Conservation (phyloP, 2,329 filamentous ascomycete genomes). For the Onygenales sp. region DNA sequence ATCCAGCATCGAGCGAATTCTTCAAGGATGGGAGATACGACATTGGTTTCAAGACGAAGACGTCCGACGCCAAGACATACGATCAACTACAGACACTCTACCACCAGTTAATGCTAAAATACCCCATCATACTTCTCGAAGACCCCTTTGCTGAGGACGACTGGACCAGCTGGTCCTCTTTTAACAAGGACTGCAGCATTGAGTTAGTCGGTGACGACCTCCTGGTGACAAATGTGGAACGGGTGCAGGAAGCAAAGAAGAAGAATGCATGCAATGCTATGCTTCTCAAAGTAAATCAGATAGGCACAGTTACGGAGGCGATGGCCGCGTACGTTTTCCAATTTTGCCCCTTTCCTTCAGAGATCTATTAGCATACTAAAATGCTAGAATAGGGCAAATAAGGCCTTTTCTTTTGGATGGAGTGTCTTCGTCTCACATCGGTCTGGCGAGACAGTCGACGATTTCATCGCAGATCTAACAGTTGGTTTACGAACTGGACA, state of each 20-base stretch:
- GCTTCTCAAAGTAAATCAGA: slow-evolving; percentile 36
- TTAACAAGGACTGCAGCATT: slow-evolving; percentile 21
- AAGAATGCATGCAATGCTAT: slow-evolving; percentile 32
- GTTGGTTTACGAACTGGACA: slow-evolving; percentile 32
- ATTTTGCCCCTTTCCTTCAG: not conserved
- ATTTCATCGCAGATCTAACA: slow-evolving; percentile 35
- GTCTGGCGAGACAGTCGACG: slow-evolving; percentile 35
- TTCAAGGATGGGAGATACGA: slow-evolving; percentile 26
- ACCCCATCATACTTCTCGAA: slow-evolving; percentile 32
- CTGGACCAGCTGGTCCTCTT: slow-evolving; percentile 28
- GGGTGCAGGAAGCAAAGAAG: slow-evolving; percentile 25
- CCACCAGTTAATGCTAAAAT: slow-evolving; percentile 21
- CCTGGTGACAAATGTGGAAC: slow-evolving; percentile 29
- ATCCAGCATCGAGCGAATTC: slow-evolving; percentile 34
- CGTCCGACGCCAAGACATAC: slow-evolving; percentile 14
- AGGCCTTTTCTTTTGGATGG: slow-evolving; percentile 27
- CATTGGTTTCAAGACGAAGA: slow-evolving; percentile 28
- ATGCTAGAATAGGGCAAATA: slow-evolving; percentile 16
- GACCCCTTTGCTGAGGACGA: slow-evolving; percentile 35
- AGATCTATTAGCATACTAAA: not conserved
- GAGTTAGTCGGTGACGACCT: slow-evolving; percentile 36
- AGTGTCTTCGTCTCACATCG: slow-evolving; percentile 36
- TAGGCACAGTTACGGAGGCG: slow-evolving; percentile 33
- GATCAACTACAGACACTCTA: slow-evolving; percentile 24
- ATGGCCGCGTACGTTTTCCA: slow-evolving; percentile 25